Base-by-base conservation (phyloP, 176 grass and related monocot species). In the Poa annua region DNA sequence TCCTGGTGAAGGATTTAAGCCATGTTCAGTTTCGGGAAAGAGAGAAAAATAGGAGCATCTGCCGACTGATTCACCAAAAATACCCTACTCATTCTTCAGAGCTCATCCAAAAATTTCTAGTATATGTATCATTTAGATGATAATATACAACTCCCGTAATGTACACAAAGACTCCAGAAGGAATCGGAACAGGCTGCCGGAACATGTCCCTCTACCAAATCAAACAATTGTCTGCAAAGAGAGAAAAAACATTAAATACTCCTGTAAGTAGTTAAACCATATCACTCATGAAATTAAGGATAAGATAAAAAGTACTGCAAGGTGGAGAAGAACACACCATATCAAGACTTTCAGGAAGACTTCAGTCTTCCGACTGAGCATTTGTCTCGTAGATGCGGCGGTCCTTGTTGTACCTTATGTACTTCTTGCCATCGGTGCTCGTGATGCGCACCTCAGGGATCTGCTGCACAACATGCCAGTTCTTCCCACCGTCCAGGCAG, bases 401-500 rank as follows among this genome's bases (percentile, higher is more conserved):
- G 20, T 34, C 78, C 74, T 91, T 96, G 88, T 84, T 96, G 77
- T 93, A 91, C 84, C 88, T 32, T 33, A 96, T 77, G 74, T 91
- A 93, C 45, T 74, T 85, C 55, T 87, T 85, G 53, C 94, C 80
- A 77, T 91, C 88, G 17, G 61, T 83, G 77, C 80, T 93, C 12
- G 48, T 85, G 61, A 86, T 86, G n/a, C 80, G 51, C 60, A 93
- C 91, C 81, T 96, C 90, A 7, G 90, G 90, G 67, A 96, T 87
- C 84, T 86, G 80, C 87, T 83, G 86, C 22, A 96, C 77, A 14
- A 93, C 68, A 6, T 77, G 88, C 94, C 94, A 96, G 64, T 96
- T 96, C 78, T 93, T 92, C 73, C 90, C 86, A 35, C 91, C 75
- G 0, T 93, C 74, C 52, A 96, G 81, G 86, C 91, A 96, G 66